Evolutionary conservation across 1,284 basidiomycete genomes (phyloP), one percentile per base, ranked within the genome.

Genomic region (Ceratorhiza oryzae-sativae): DNA sequence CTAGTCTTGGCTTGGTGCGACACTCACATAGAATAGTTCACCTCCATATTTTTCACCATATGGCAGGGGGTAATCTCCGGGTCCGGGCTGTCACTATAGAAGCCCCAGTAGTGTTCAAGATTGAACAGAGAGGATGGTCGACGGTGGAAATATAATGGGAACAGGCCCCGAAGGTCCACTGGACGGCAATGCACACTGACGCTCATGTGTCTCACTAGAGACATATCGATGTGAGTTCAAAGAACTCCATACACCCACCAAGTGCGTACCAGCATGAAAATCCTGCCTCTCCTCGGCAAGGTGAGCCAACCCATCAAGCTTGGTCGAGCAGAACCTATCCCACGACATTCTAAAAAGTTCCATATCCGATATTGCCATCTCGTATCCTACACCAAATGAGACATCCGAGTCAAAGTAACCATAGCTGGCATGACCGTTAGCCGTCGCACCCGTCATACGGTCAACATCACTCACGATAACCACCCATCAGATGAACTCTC

Each of bases 71-170:
- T 10, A 3, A 45, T 27, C 4, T 25, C 23, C 9, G 65, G 65
- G 46, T 68, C 65, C 15, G 65, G 51, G 25, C 25, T 56, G n/a
- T 56, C 65, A 27, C 65, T 68, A 20, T 56, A 49, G 39, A 56
- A 68, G 6, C 65, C 65, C 65, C 65, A 68, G 27, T 56, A 68
- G 13, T 56, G 65, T 34, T 68, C 51, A 15, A 32, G 15, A 15
- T 68, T 68, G 51, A 68, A 68, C 49, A 68, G 8, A n/a, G 65
- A 55, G 20, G 65, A 56, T 34, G 65, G 65, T 5, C 65, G 49
- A 20, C 65, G 65, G 20, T 68, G 65, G 23, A 68, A 68, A 27
- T 56, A 68, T 20, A 68, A 30, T 13, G 51, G 65, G 15, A 68
- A 46, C 12, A 55, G 36, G 2, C 65, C 51, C 12, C 39, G 23